Evolutionary conservation across 164 flowering plant genomes (phyloP), one percentile per base, ranked within the genome.

Genomic region (Nymphaea thermarum): DNA sequence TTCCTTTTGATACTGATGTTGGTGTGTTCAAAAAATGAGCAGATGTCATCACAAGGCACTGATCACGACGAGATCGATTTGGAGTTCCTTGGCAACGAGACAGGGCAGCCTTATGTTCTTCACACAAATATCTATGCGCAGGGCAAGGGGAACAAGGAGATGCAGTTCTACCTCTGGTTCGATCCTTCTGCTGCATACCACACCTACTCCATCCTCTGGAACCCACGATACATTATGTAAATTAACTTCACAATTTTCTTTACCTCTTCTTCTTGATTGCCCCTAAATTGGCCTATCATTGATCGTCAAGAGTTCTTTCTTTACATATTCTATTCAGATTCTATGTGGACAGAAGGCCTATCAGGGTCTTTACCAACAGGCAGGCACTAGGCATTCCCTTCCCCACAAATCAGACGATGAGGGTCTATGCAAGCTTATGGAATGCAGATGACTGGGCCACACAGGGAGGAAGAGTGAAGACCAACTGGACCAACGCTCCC

Each of bases 131-230:
- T 93, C 3, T 93, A 77, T 66, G 96, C 85, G 53, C 82, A 77
- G 62, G 98, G 98, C 6, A 88, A 88, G 73, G 98, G 98, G 4
- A 86, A 90, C 41, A 79, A 81, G 25, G 98, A 93, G 68, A 96
- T 90, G 72, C 83, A 96, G 68, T 70, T 93, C 47, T 90, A 93
- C 81, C 89, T 93, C 8, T 93, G 98, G 98, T 93, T 93, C 60
- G 98, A 93, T 69, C 98, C 98, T 4, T 68, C 98, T 0, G 80
- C 81, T 0, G 87, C 79, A 2, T 92, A 62, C 73, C 98, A 89
- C 75, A 77, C 80, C 5, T 92, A 92, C 78, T 42, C 88, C 7
- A 84, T 93, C 8, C 60, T 76, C 0, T 93, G 98, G 98, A 90
- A 82, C 75, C 93, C 68, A 12, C 43, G 25, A 15, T 61, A 41